These are phyloP conservation scores for Erodium trifolium DNA, from an alignment of 441 rosid genomes.

Conservation along the genomic window DNA sequence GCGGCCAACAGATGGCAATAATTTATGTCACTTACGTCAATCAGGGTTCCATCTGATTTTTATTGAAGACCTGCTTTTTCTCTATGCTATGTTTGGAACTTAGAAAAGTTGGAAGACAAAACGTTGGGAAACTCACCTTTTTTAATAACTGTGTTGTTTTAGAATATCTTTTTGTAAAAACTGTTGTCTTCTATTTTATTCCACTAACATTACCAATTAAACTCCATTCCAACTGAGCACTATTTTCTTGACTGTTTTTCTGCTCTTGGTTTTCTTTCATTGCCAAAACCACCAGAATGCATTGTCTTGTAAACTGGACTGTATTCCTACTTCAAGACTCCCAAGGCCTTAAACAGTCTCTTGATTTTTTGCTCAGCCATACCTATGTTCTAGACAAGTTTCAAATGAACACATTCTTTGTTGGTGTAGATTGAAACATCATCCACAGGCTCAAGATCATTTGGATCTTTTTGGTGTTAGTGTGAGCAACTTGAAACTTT, in stretches of 20 bases:
- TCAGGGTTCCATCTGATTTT: background rate
- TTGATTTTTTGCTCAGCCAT: constrained; percentile 7
- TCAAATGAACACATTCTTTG: background rate
- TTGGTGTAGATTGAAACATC: background rate
- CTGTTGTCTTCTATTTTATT: constrained; percentile 7
- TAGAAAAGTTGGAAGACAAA: constrained; percentile 1
- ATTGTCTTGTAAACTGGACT: background rate
- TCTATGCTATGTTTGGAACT: background rate
- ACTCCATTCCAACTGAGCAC: background rate
- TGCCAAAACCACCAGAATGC: background rate
- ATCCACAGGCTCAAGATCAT: constrained; percentile 7
- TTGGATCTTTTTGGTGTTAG: constrained; percentile 8
- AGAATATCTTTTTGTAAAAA: background rate
- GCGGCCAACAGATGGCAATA: background rate
- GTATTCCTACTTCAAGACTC: constrained; percentile 8
- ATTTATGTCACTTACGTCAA: background rate
- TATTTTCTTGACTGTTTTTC: background rate
- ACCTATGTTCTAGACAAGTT: background rate
- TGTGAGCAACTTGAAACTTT: constrained; percentile 3
- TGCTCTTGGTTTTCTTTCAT: background rate
- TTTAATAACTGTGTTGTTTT: background rate
- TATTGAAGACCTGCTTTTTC: background rate
- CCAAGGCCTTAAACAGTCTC: constrained; percentile 5
- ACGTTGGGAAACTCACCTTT: background rate
- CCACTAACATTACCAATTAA: background rate